Percentiles rank a stretch among this genome's conserved stretches.
Conservation (phyloP, 2,329 filamentous ascomycete species). For the Furcasterigmium sp. region DNA sequence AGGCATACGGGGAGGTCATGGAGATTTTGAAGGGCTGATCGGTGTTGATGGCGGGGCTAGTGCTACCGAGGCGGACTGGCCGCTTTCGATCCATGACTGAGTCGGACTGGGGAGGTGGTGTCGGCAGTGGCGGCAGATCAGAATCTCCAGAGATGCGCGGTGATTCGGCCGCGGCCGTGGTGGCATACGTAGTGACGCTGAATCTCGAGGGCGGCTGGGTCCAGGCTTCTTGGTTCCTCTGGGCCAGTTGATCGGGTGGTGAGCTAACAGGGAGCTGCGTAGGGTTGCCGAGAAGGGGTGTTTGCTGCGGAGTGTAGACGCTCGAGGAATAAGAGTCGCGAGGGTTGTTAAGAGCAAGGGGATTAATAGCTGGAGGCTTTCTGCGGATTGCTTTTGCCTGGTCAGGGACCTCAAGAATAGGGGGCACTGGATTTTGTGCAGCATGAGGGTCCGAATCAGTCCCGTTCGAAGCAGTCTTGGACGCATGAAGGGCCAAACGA, state of each 20-base stretch:
- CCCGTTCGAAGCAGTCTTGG: not conserved
- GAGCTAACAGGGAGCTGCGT: too few relatives aligned
- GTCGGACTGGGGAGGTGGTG: constrained; percentile 23
- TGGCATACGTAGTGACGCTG: constrained; percentile 58
- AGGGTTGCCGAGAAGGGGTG: not conserved
- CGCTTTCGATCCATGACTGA: constrained; percentile 35
- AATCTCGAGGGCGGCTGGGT: constrained; percentile 55
- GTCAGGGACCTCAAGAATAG: constrained; percentile 1
- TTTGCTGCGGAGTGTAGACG: constrained; percentile 19
- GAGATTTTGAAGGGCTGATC: constrained; percentile 25
- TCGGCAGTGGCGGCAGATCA: constrained; percentile 29
- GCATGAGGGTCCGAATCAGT: not conserved
- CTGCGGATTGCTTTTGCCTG: constrained; percentile 34
- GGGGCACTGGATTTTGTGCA: not conserved
- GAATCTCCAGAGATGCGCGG: constrained; percentile 30
- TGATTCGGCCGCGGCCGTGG: constrained; percentile 38
- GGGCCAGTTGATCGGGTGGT: not conserved
- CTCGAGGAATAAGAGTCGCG: constrained; percentile 18
- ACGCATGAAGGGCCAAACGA: not conserved
- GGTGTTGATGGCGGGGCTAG: constrained; percentile 7
- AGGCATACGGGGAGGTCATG: constrained; percentile 26
- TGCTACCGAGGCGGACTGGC: constrained; percentile 22
- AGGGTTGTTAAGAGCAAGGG: constrained; percentile 10
- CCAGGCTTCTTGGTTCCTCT: constrained; percentile 31
- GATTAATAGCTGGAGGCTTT: constrained; percentile 31